phyloP scores from a whole-genome alignment of 257 asterid genomes.

The Jacaranda copaia region DNA sequence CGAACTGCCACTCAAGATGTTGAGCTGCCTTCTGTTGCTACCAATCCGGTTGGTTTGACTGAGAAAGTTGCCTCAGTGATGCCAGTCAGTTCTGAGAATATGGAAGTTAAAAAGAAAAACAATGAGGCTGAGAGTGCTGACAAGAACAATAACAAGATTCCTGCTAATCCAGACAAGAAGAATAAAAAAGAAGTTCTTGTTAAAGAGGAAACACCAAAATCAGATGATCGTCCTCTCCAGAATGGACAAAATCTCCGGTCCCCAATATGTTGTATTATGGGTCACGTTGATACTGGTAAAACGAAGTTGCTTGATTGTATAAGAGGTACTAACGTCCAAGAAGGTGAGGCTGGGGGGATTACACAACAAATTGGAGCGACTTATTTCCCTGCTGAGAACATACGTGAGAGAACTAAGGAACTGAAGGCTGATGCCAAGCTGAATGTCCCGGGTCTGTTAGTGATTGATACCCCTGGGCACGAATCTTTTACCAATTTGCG shows the following conservation, averaged over 20 bases:
- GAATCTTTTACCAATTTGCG: slow-evolving; percentile 94
- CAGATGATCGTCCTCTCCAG: slow-evolving; percentile 42
- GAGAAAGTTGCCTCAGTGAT: slow-evolving; percentile 39
- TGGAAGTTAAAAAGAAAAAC: slow-evolving; percentile 40
- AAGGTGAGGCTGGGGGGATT: slow-evolving; percentile 99
- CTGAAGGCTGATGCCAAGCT: slow-evolving; percentile 95
- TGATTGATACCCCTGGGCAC: slow-evolving; percentile 98
- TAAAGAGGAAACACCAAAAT: slow-evolving; percentile 42
- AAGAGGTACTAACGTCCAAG: slow-evolving; percentile 98
- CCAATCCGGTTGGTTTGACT: slow-evolving; percentile 41
- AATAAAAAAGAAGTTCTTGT: slow-evolving; percentile 33
- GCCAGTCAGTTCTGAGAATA: slow-evolving; percentile 43
- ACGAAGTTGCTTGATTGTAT: slow-evolving; percentile 97
- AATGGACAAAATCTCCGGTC: slow-evolving; percentile 74
- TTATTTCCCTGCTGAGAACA: slow-evolving; percentile 93
- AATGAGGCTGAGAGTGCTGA: slow-evolving; percentile 48
- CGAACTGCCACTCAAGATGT: slow-evolving; percentile 45
- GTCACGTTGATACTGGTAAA: slow-evolving; percentile 99
- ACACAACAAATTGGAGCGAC: slow-evolving; percentile 99
- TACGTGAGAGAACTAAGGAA: slow-evolving; percentile 95
- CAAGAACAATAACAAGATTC: slow-evolving; percentile 41
- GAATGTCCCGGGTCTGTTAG: slow-evolving; percentile 93
- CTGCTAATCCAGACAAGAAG: slow-evolving; percentile 26
- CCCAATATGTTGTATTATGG: slow-evolving; percentile 99
- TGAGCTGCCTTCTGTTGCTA: slow-evolving; percentile 45